These are phyloP conservation scores for Pouteria glomerata DNA, from an alignment of 148 eudicot species.

Conservation along the genomic window DNA sequence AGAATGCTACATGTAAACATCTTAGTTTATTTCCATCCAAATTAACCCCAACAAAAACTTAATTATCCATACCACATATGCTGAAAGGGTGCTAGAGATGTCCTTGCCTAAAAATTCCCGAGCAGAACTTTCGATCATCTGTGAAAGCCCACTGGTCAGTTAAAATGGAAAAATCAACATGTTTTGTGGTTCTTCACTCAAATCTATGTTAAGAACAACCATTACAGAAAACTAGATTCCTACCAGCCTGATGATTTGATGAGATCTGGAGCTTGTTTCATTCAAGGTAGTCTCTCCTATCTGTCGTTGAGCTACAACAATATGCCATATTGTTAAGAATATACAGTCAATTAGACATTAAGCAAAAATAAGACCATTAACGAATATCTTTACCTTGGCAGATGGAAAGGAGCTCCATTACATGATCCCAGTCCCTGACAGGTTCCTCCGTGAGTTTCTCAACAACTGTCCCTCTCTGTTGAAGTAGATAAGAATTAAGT, in stretches of 20 bases:
- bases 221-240: not conserved
- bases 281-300: conserved; percentile 84
- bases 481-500: conserved; percentile 13
- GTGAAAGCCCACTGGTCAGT: conserved; percentile 25
- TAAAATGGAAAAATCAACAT: conserved; percentile 6
- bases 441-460: conserved; percentile 91
- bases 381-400: conserved; percentile 60
- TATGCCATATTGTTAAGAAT: conserved; percentile 8
- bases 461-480: conserved; percentile 90
- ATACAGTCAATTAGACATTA: not conserved
- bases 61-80: conserved; percentile 66
- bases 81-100: conserved; percentile 64
- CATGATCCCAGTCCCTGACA: conserved; percentile 74
- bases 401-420: conserved; percentile 76
- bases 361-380: not conserved
- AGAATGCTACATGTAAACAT: not conserved
- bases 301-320: conserved; percentile 90
- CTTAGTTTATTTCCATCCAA: conserved; percentile 7
- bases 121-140: conserved; percentile 85
- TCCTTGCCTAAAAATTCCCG: conserved; percentile 58
- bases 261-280: conserved; percentile 93
- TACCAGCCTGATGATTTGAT: conserved; percentile 96
- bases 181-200: not conserved
- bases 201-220: not conserved
- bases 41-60: conserved; percentile 8